These are phyloP conservation scores for Wakefieldia striispora DNA, from an alignment of 768 basidiomycete species.

Conservation along the genomic window DNA sequence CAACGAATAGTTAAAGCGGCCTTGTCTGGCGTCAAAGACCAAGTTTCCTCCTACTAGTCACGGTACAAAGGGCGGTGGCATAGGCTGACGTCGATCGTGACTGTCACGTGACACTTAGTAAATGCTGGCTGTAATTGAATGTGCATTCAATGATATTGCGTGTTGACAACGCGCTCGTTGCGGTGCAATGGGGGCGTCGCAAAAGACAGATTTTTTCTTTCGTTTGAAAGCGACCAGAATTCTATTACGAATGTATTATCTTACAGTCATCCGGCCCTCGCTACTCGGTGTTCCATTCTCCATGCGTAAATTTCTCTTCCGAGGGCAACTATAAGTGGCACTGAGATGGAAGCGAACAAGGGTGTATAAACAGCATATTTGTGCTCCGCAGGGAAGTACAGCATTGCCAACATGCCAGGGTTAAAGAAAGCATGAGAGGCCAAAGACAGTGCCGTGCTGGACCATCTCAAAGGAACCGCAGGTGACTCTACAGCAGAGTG, in stretches of 20 bases:
- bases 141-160: neutral
- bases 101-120: conserved; percentile 25
- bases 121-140: neutral
- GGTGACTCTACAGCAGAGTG: conserved; percentile 18
- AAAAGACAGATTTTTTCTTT: conserved; percentile 5
- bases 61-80: too few species aligned
- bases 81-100: conserved; percentile 16
- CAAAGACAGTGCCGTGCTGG: conserved; percentile 58
- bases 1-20: conserved; percentile 2
- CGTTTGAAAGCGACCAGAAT: conserved; percentile 4
- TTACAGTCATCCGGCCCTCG: conserved; percentile 13
- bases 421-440: conserved; percentile 93
- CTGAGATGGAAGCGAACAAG: conserved; percentile 85
- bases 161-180: conserved; percentile 14
- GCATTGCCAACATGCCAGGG: conserved; percentile 90
- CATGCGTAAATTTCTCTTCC: conserved; percentile 71
- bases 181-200: conserved; percentile 9
- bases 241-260: conserved; percentile 4
- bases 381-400: conserved; percentile 98
- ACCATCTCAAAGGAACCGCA: conserved; percentile 49
- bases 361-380: conserved; percentile 97
- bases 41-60: neutral
- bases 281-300: conserved; percentile 33
- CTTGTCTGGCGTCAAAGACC: conserved; percentile 9
- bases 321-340: conserved; percentile 76